A percentile compares a stretch with the other conserved stretches of the same genome.
These are phyloP conservation scores for Pyrenula aspistea DNA, from an alignment of 495 filamentous ascomycete species.

Conservation along the genomic window DNA sequence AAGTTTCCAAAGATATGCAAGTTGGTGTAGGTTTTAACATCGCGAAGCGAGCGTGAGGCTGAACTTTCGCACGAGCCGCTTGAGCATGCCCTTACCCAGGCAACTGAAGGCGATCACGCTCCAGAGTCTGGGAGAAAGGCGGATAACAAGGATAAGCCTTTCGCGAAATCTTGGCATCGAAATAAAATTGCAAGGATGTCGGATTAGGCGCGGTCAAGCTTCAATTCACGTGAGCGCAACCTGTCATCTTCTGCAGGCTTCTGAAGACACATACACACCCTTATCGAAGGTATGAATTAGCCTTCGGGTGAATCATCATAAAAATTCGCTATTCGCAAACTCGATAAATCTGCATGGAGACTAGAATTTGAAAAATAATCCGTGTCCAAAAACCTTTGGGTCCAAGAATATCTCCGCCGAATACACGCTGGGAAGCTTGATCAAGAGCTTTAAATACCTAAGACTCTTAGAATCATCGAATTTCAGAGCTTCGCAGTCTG, in stretches of 20 bases:
- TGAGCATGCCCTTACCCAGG: not conserved
- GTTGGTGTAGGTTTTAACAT: no score
- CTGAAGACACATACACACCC: not conserved
- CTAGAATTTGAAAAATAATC: not conserved
- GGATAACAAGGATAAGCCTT: not conserved
- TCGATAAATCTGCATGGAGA: not conserved
- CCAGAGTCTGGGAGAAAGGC: not conserved
- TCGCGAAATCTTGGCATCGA: not conserved
- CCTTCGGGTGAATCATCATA: not conserved
- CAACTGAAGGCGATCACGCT: not conserved
- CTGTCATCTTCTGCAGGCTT: not conserved
- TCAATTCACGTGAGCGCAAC: not conserved
- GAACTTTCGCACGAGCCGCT: not conserved
- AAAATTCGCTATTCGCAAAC: not conserved
- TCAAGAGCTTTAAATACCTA: not conserved
- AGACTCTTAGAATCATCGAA: not conserved
- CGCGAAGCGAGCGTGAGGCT: not conserved
- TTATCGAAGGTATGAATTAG: constrained; percentile 8
- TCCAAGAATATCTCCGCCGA: not conserved
- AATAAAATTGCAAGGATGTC: not conserved
- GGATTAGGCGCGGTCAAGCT: not conserved
- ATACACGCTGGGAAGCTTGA: not conserved
- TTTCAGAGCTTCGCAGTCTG: not conserved
- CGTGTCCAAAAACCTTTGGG: not conserved
- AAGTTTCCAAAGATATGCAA: not conserved